These are phyloP conservation scores for Magnusiomyces clavatus DNA, from an alignment of 1,139 yeast species.

Conservation along the genomic window DNA sequence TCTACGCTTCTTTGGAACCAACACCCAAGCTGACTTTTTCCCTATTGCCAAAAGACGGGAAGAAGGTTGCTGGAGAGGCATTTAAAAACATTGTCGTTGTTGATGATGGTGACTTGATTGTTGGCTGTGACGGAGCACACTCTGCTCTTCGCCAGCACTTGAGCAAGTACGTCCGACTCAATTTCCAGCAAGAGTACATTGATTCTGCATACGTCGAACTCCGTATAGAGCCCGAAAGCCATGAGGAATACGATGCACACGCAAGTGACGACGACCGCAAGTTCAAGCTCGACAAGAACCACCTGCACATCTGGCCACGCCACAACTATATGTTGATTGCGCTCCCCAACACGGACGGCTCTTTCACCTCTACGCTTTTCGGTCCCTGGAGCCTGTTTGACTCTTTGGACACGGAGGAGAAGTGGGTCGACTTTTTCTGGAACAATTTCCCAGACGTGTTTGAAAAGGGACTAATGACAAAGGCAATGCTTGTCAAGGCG, in stretches of 20 bases:
- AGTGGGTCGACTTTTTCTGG: constrained; percentile 47
- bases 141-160: constrained; percentile 66
- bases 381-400: constrained; percentile 65
- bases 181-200: constrained; percentile 66
- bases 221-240: constrained; percentile 37
- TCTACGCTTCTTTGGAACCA: constrained; percentile 19
- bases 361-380: constrained; percentile 85
- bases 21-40: constrained; percentile 12
- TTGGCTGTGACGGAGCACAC: constrained; percentile 87
- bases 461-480: constrained; percentile 47
- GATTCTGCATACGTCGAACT: constrained; percentile 81
- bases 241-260: constrained; percentile 2
- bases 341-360: constrained; percentile 73
- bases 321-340: constrained; percentile 84
- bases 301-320: constrained; percentile 92
- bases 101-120: constrained; percentile 45
- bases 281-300: constrained; percentile 60
- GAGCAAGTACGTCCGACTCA: constrained; percentile 59
- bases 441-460: constrained; percentile 68
- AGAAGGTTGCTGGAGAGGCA: not conserved
- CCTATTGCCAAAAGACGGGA: constrained; percentile 7
- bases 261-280: constrained; percentile 18
- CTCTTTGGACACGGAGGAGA: constrained; percentile 37
- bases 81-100: constrained; percentile 15
- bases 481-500: constrained; percentile 43